Percentiles rank a stretch among this genome's conserved stretches.
Evolutionary conservation across 352 stramenopile genomes (phyloP).

Genomic region (Plasmopara halstedii): DNA sequence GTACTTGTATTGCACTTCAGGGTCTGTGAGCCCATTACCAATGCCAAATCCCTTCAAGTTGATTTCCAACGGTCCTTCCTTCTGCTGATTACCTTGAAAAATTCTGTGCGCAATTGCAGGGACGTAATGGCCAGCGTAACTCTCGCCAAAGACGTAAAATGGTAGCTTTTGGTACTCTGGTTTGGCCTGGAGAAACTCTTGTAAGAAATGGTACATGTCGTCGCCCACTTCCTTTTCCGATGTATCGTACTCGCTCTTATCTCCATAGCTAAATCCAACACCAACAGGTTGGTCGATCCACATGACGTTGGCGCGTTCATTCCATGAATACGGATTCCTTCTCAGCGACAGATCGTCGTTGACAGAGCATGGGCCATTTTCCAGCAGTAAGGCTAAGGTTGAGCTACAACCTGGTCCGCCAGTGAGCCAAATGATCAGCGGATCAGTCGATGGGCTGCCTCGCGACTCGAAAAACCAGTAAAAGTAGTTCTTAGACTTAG

Average conservation of each 20-base stretch:
- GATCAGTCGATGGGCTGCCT: conserved; percentile 71
- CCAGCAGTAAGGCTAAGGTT: conserved; percentile 87
- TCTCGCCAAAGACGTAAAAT: conserved; percentile 94
- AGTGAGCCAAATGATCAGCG: conserved; percentile 96
- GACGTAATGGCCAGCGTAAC: conserved; percentile 91
- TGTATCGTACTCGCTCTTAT: conserved; percentile 79
- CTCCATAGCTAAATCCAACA: conserved; percentile 92
- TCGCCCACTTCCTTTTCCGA: conserved; percentile 91
- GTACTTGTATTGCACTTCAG: conserved; percentile 85
- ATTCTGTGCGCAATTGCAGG: conserved; percentile 75
- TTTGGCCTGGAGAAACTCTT: conserved; percentile 88
- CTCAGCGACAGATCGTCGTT: conserved; percentile 86
- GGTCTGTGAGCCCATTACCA: conserved; percentile 94
- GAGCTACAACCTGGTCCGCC: conserved; percentile 93
- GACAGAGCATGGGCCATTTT: conserved; percentile 95
- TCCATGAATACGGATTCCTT: conserved; percentile 91
- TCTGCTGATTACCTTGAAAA: conserved; percentile 60
- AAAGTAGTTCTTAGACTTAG: conserved; percentile 92
- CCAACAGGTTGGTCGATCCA: conserved; percentile 95
- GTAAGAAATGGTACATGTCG: conserved; percentile 95
- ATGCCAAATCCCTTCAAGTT: conserved; percentile 92
- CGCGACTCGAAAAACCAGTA: conserved; percentile 96
- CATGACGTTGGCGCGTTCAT: conserved; percentile 90
- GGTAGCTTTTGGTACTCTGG: conserved; percentile 85
- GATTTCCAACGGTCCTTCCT: conserved; percentile 53